phyloP scores from a whole-genome alignment of 2,329 filamentous ascomycete species.

The Curvularia hawaiiensis region DNA sequence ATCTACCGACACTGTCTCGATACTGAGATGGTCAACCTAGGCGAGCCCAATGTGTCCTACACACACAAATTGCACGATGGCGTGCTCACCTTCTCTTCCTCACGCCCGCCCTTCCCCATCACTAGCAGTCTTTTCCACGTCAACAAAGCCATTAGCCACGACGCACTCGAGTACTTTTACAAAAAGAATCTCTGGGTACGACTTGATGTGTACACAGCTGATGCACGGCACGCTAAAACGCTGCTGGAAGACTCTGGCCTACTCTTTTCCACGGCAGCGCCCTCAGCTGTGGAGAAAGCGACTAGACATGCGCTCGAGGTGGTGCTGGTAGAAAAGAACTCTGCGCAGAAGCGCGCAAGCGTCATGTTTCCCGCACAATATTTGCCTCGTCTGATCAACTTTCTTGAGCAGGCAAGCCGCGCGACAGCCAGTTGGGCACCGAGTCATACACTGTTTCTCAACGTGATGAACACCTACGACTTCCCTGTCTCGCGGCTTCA shows the following conservation, averaged over 20 bases:
- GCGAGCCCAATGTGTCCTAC: constrained; percentile 39
- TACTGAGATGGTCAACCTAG: constrained; percentile 41
- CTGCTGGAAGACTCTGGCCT: constrained; percentile 41
- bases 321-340: constrained; percentile 36
- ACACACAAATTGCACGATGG: constrained; percentile 28
- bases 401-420: constrained; percentile 34
- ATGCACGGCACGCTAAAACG: constrained; percentile 40
- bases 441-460: constrained; percentile 28
- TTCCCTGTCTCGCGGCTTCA: constrained; percentile 34
- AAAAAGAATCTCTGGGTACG: constrained; percentile 39
- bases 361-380: constrained; percentile 46
- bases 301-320: constrained; percentile 37
- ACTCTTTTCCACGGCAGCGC: constrained; percentile 29
- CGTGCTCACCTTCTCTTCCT: constrained; percentile 35
- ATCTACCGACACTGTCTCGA: constrained; percentile 44
- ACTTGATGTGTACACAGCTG: constrained; percentile 31
- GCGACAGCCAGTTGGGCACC: constrained; percentile 31
- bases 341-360: constrained; percentile 29
- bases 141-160: constrained; percentile 31
- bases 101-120: constrained; percentile 36
- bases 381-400: constrained; percentile 42
- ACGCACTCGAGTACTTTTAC: constrained; percentile 39
- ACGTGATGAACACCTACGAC: constrained; percentile 31
- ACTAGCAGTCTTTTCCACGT: constrained; percentile 33
- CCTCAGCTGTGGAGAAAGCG: constrained; percentile 13